These are phyloP conservation scores for Yamadazyma friedrichii DNA, from an alignment of 1,139 yeast genomes.

Conservation along the genomic window DNA sequence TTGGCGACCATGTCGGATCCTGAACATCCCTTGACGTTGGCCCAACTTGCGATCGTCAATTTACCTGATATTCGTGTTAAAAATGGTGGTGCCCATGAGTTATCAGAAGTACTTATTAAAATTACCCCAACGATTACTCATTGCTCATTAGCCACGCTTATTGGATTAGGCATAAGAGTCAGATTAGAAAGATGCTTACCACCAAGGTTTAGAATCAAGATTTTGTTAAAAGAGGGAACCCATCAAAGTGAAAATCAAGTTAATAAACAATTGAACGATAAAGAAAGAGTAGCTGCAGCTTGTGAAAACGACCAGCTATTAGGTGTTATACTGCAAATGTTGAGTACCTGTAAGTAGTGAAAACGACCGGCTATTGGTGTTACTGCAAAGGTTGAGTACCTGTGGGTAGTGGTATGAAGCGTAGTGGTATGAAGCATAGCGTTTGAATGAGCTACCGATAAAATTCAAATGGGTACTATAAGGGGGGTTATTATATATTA, in stretches of 20 bases:
- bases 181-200: slow-evolving; percentile 88
- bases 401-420: slow-evolving; percentile 72
- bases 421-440: too few species aligned
- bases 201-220: slow-evolving; percentile 75
- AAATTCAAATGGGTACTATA: not conserved
- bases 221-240: slow-evolving; percentile 83
- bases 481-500: slow-evolving; percentile 4
- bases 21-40: slow-evolving; percentile 93
- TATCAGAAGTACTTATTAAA: slow-evolving; percentile 75
- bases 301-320: slow-evolving; percentile 94
- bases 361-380: slow-evolving; percentile 88
- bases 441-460: too few species aligned
- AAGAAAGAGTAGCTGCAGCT: slow-evolving; percentile 98
- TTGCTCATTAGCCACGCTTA: slow-evolving; percentile 92
- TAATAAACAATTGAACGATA: slow-evolving; percentile 93
- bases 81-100: slow-evolving; percentile 52
- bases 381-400: slow-evolving; percentile 85
- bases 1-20: slow-evolving; percentile 94
- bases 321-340: slow-evolving; percentile 87
- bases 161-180: slow-evolving; percentile 92
- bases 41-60: slow-evolving; percentile 92
- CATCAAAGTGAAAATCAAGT: slow-evolving; percentile 97
- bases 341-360: slow-evolving; percentile 76
- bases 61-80: slow-evolving; percentile 72
- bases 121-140: slow-evolving; percentile 98